phyloP scores from a whole-genome alignment of 192 early-diverging fungal species.

The Coemansia sp. region DNA sequence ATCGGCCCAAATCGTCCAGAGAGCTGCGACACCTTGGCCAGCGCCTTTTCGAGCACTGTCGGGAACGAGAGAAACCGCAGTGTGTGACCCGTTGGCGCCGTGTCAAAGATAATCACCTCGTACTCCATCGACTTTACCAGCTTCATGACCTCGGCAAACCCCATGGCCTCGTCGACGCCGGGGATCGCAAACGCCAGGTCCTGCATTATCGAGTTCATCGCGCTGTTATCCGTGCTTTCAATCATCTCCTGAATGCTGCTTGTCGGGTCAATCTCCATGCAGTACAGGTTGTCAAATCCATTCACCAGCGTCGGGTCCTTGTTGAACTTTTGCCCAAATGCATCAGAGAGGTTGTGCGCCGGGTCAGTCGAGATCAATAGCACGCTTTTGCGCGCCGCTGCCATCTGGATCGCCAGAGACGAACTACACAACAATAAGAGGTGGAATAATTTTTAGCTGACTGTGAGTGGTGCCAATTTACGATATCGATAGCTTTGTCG shows the following conservation, averaged over 20 bases:
- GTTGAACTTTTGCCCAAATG: conserved; percentile 99
- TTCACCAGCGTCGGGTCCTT: conserved; percentile 95
- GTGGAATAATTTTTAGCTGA: not conserved
- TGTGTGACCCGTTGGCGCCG: conserved; percentile 99
- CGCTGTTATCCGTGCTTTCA: conserved; percentile 75
- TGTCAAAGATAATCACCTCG: conserved; percentile 98
- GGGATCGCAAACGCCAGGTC: conserved; percentile 99
- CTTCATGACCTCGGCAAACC: conserved; percentile 99
- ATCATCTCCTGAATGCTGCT: conserved; percentile 99
- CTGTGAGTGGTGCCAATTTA: not conserved
- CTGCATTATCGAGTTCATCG: conserved; percentile 89
- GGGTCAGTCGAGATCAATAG: conserved; percentile 99
- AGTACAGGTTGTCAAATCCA: conserved; percentile 94
- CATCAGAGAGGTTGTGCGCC: conserved; percentile 99
- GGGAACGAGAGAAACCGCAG: conserved; percentile 99
- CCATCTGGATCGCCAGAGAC: conserved; percentile 92
- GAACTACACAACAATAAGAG: conserved; percentile 62
- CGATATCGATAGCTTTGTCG: not conserved
- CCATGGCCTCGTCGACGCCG: conserved; percentile 99
- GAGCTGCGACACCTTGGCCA: conserved; percentile 93
- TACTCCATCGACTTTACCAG: conserved; percentile 99
- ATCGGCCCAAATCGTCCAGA: conserved; percentile 95
- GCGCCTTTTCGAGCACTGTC: conserved; percentile 94
- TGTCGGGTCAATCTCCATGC: conserved; percentile 99
- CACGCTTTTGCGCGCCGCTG: conserved; percentile 89